Evolutionary conservation across 2,329 filamentous ascomycete genomes (phyloP).

Genomic region (Thielaviopsis ethacetica): DNA sequence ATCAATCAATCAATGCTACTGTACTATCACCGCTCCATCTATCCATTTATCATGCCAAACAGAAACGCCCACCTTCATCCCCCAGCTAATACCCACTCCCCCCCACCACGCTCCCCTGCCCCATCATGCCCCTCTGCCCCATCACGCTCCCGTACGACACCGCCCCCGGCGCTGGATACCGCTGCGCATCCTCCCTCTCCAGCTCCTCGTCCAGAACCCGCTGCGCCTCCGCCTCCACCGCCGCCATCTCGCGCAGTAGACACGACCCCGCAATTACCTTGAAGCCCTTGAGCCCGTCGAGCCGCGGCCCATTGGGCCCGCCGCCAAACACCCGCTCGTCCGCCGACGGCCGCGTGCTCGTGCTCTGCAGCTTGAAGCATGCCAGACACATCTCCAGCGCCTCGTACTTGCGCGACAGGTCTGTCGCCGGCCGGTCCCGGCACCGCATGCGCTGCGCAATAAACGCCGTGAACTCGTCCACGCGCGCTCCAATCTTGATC

Average conservation of each 20-base stretch:
- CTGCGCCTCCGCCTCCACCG: slow-evolving; percentile 8
- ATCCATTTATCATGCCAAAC: too few species aligned
- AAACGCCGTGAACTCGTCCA: slow-evolving; percentile 28
- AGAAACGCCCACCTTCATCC: too few species aligned
- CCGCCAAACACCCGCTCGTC: slow-evolving; percentile 12
- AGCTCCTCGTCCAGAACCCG: not conserved
- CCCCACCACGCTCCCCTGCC: too few species aligned
- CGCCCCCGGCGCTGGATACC: not conserved
- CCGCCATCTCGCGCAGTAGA: slow-evolving; percentile 18
- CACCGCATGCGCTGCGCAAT: slow-evolving; percentile 22
- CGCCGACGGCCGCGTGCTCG: slow-evolving; percentile 17
- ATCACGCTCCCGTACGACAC: not conserved
- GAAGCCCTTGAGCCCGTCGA: slow-evolving; percentile 21
- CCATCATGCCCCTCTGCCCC: not conserved
- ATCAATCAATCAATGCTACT: too few species aligned
- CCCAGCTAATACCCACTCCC: too few species aligned
- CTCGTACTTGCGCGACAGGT: not conserved
- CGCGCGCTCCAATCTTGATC: slow-evolving; percentile 34
- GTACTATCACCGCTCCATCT: too few species aligned
- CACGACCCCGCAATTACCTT: slow-evolving; percentile 23
- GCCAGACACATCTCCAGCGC: slow-evolving; percentile 13
- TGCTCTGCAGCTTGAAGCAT: slow-evolving; percentile 7
- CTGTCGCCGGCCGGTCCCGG: not conserved
- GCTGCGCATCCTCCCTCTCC: not conserved
- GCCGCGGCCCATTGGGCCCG: slow-evolving; percentile 3